Evolutionary conservation across 2,329 filamentous ascomycete species (phyloP).

Genomic region (Xylariaceae sp.): DNA sequence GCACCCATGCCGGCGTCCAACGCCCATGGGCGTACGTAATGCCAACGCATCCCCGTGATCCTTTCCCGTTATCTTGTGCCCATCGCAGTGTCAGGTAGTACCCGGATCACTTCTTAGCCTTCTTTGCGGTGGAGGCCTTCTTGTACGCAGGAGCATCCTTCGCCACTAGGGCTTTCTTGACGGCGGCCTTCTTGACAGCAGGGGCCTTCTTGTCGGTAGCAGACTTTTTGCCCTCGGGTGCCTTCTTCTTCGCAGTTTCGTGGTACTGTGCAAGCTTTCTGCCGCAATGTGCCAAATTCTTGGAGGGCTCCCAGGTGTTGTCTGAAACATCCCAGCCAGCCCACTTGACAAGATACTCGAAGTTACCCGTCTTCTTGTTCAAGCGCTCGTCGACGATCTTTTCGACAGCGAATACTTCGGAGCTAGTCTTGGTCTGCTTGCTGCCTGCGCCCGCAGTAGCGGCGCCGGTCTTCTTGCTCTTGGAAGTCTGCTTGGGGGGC

Average conservation of each 20-base stretch:
- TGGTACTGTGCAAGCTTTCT: constrained; percentile 10
- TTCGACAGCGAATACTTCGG: constrained; percentile 39
- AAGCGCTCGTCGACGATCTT: constrained; percentile 34
- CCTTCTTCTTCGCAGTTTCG: too few species aligned
- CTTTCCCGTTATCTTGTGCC: too few species aligned
- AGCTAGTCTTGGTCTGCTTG: background rate
- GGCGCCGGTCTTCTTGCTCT: constrained; percentile 8
- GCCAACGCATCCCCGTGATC: background rate
- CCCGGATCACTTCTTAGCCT: too few species aligned
- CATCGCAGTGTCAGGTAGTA: too few species aligned
- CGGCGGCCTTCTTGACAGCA: too few species aligned
- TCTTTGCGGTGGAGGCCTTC: too few species aligned
- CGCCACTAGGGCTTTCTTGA: too few species aligned
- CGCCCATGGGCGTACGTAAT: constrained; percentile 1
- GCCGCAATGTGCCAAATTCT: constrained; percentile 33
- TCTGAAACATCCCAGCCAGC: constrained; percentile 34
- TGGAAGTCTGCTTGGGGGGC: constrained; percentile 1
- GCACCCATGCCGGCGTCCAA: background rate
- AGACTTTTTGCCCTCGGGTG: too few species aligned
- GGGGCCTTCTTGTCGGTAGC: too few species aligned
- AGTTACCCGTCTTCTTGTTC: constrained; percentile 26
- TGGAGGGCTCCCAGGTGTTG: constrained; percentile 48
- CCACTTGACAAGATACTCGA: constrained; percentile 46
- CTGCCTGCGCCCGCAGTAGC: too few species aligned
- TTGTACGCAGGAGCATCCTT: too few species aligned